Base-by-base conservation (phyloP, 768 basidiomycete genomes). In the Kwoniella mangroviensis region DNA sequence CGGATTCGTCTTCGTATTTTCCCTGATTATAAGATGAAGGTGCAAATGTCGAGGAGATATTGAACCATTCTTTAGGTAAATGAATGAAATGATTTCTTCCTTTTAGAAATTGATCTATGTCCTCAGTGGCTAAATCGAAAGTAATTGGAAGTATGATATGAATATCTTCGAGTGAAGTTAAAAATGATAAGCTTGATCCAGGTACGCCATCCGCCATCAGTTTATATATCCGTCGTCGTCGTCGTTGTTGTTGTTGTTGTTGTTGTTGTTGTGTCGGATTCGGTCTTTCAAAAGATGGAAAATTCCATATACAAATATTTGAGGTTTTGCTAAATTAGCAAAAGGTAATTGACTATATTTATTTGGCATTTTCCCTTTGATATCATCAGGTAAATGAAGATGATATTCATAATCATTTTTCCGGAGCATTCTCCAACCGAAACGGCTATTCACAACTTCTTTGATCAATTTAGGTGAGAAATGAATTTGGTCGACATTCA, bases 311-410 rank as follows among this genome's bases (percentile, higher is more conserved):
- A 54, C 21, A 54, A 54, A 54, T 54, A 21, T 22, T 12, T 12
- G 15, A 2, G 53, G 53, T 19, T 54, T 54, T 10, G 24, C 21
- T 19, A 54, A 22, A 54, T 54, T n/a, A 21, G 53, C n/a, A 54
- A 54, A 54, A 19, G 53, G 24, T 54, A 22, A 54, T 54, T 54
- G 53, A 54, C 53, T 54, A 19, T 54, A 19, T 54, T 54, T 54
- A 22, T 22, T 54, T 21, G 53, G 53, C 21, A 54, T 4, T 22
- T 54, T 12, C 12, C 53, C 21, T 54, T 19, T 54, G 21, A 54
- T 12, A 19, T 6, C n/a, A n/a, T 54, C 53, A 54, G 6, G 21
- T 54, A 54, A 6, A 22, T n/a, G 6, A 5, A 4, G 4, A 22
- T n/a, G 12, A 22, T 54, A 54, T 24, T 54, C 53, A 24, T 54